phyloP scores from a whole-genome alignment of 2,329 filamentous ascomycete species.

The Penicillium sp. region DNA sequence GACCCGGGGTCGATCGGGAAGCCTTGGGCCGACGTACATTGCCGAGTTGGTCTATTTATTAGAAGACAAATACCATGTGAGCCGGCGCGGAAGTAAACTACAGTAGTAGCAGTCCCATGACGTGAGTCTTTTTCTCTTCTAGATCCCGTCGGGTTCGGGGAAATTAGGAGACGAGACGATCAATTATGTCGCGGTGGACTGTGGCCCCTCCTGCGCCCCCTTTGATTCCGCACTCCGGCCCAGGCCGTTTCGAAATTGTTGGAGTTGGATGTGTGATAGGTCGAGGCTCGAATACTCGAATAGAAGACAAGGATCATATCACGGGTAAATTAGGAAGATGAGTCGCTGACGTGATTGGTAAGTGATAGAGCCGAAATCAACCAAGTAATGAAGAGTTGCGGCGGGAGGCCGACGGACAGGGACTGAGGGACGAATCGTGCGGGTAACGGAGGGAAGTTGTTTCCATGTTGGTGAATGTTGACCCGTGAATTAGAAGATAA shows the following conservation, averaged over 20 bases:
- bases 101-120: conserved; percentile 14
- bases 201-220: background rate
- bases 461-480: conserved; percentile 24
- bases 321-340: conserved; percentile 32
- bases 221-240: conserved; percentile 17
- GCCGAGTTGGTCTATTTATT: background rate
- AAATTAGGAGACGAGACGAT: conserved; percentile 27
- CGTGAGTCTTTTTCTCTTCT: conserved; percentile 11
- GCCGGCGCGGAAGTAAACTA: background rate
- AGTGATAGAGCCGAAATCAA: background rate
- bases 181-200: background rate
- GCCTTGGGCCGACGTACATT: background rate
- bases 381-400: background rate
- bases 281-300: conserved; percentile 12
- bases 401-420: conserved; percentile 8
- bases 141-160: conserved; percentile 17
- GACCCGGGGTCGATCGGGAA: background rate
- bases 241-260: conserved; percentile 26
- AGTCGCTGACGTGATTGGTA: conserved; percentile 22
- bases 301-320: conserved; percentile 17
- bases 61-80: background rate
- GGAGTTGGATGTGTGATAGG: conserved; percentile 21
- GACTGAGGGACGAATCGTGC: background rate
- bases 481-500: conserved; percentile 15
- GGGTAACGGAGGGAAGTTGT: background rate